Evolutionary conservation across 176 grass and related monocot genomes (phyloP), one percentile per base, ranked within the genome.

Genomic region (Phoenix roebelenii): DNA sequence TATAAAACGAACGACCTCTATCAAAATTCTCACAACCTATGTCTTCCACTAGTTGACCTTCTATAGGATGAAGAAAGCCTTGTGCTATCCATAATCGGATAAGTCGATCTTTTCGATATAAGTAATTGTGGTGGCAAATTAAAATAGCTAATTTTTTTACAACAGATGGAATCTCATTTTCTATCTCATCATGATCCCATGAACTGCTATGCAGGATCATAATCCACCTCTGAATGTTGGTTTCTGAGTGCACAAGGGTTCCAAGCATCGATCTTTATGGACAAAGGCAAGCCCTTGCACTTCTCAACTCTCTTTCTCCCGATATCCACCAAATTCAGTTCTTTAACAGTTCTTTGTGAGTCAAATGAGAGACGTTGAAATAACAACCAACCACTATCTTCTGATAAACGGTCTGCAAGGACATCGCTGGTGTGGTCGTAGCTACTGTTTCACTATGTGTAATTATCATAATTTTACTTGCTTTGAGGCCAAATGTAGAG

Each of bases 401-500:
- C 56, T 10, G 64, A 55, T 30, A 79, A 28, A 16, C 64, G 12
- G 15, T 22, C 51, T 58, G n/a, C 1, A n/a, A 28, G 3, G 24
- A 1, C 65, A 73, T 18, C 18, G 58, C 55, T 7, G 22, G 64
- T 25, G 71, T 17, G 22, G 23, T 39, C 58, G 16, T 51, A 23
- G 56, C 50, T 49, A 54, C 59, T 22, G 60, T 60, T 51, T 29
- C 18, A 50, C 3, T 61, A 50, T 58, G 14, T n/a, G 60, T 49
- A 9, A 66, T 69, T 4, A 85, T 14, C 12, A 85, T 58, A 10
- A 85, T 57, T 56, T 29, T 85, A 22, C 76, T 79, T 61, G 67
- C 59, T 20, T 4, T 32, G 3, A 26, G 14, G 12, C 66, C 61
- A 23, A 3, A 18, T 0, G 9, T 6, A 1, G 70, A 7, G 9